Conservation (phyloP, 352 stramenopile genomes). For the Phytophthora boehmeriae region DNA sequence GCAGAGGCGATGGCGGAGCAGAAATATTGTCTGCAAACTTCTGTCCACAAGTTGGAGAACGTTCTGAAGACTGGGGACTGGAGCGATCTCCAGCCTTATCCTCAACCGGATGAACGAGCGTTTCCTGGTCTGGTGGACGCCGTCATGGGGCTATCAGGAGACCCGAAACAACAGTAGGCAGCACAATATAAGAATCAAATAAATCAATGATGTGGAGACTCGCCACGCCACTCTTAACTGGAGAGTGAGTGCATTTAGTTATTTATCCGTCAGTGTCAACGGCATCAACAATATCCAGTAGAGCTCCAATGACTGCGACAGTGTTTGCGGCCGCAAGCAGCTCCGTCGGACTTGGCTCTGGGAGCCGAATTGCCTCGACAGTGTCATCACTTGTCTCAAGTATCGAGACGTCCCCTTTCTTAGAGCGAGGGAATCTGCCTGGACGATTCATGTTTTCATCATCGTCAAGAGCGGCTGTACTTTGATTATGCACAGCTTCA, state of each 20-base stretch:
- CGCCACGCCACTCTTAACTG: no score
- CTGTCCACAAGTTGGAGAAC: conserved; percentile 37
- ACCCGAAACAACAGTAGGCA: conserved; percentile 28
- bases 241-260: conserved; percentile 3
- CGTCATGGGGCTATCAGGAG: conserved; percentile 38
- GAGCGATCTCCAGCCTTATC: conserved; percentile 54
- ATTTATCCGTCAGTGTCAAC: conserved; percentile 18
- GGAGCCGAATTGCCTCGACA: conserved; percentile 21
- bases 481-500: no score
- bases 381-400: conserved; percentile 7
- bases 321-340: conserved; percentile 16
- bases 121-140: conserved; percentile 75
- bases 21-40: conserved; percentile 65
- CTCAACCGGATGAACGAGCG: conserved; percentile 55
- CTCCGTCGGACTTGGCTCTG: conserved; percentile 22
- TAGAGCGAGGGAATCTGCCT: neutral
- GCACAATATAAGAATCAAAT: neutral
- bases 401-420: neutral
- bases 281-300: conserved; percentile 24
- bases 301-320: conserved; percentile 21
- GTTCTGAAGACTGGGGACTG: conserved; percentile 50
- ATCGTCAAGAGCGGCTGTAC: no score
- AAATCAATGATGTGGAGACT: no score
- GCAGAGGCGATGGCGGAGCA: conserved; percentile 90
- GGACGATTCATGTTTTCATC: no score